phyloP scores from a whole-genome alignment of 2,329 filamentous ascomycete species.

The Pseudogymnoascus sp. region DNA sequence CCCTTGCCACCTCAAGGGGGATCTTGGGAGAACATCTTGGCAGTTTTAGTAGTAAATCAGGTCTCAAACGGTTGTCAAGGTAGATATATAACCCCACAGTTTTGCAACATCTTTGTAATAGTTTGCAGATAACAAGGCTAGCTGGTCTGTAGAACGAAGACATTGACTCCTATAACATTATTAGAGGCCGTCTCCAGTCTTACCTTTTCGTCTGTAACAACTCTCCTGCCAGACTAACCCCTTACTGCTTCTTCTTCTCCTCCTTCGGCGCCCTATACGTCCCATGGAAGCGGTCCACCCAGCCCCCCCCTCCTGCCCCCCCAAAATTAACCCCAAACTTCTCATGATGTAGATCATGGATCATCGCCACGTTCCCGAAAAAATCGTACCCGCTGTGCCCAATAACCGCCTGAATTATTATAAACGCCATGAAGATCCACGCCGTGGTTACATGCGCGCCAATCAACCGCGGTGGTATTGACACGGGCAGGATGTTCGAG shows the following conservation, averaged over 20 bases:
- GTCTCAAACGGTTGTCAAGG: too few species aligned
- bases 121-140: too few species aligned
- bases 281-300: slow-evolving; percentile 36
- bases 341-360: slow-evolving; percentile 52
- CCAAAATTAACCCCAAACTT: slow-evolving; percentile 48
- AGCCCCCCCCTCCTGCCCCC: slow-evolving; percentile 44
- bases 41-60: too few species aligned
- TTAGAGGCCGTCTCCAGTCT: too few species aligned
- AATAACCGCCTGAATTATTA: slow-evolving; percentile 43
- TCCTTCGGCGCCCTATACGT: slow-evolving; percentile 27
- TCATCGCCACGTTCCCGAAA: slow-evolving; percentile 37
- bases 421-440: slow-evolving; percentile 41
- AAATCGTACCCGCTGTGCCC: slow-evolving; percentile 54
- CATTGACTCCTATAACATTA: too few species aligned
- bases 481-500: slow-evolving; percentile 45
- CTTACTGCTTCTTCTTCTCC: slow-evolving; percentile 18
- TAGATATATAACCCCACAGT: too few species aligned
- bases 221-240: background rate
- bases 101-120: too few species aligned
- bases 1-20: too few species aligned
- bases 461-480: slow-evolving; percentile 40
- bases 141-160: too few species aligned
- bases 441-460: slow-evolving; percentile 43
- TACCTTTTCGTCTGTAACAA: too few species aligned
- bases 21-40: too few species aligned